Conservation (phyloP, 2,329 filamentous ascomycete species). For the Periconia sp. region DNA sequence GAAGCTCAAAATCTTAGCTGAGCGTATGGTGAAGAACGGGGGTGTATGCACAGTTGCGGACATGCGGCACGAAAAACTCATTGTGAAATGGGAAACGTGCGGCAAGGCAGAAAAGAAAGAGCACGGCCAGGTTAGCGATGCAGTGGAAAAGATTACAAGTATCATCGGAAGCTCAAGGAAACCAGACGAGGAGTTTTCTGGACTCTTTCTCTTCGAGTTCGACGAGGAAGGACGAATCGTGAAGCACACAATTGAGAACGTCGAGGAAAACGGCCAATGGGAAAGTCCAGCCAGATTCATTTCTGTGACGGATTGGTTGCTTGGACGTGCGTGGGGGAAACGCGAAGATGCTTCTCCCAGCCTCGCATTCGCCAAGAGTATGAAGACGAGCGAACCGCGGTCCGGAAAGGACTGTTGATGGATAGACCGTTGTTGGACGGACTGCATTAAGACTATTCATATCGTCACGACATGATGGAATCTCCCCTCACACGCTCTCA, state of each 20-base stretch:
- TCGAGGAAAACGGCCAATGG: conserved; percentile 81
- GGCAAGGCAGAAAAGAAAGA: conserved; percentile 57
- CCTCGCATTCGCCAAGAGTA: conserved; percentile 46
- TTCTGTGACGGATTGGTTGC: conserved; percentile 90
- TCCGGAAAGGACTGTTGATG: conserved; percentile 6
- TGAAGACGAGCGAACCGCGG: conserved; percentile 17
- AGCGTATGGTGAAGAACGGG: conserved; percentile 76
- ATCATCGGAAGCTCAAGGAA: conserved; percentile 59
- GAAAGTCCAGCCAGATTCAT: conserved; percentile 87
- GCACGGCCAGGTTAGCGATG: conserved; percentile 54
- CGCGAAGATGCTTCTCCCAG: conserved; percentile 51
- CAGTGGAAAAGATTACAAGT: conserved; percentile 61
- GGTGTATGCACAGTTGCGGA: conserved; percentile 47
- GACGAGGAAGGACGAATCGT: conserved; percentile 83
- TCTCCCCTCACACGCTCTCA: conserved; percentile 2
- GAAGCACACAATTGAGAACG: conserved; percentile 92
- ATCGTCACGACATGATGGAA: no score
- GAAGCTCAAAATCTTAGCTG: conserved; percentile 82
- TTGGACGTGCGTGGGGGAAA: conserved; percentile 74
- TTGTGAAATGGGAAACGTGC: conserved; percentile 86
- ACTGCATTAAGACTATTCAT: no score
- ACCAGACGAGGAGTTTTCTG: conserved; percentile 74
- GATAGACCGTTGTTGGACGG: background rate
- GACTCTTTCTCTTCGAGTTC: conserved; percentile 95
- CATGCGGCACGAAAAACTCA: conserved; percentile 73